These are phyloP conservation scores for Leptographium wingfieldii DNA, from an alignment of 2,329 filamentous ascomycete species.

Conservation along the genomic window DNA sequence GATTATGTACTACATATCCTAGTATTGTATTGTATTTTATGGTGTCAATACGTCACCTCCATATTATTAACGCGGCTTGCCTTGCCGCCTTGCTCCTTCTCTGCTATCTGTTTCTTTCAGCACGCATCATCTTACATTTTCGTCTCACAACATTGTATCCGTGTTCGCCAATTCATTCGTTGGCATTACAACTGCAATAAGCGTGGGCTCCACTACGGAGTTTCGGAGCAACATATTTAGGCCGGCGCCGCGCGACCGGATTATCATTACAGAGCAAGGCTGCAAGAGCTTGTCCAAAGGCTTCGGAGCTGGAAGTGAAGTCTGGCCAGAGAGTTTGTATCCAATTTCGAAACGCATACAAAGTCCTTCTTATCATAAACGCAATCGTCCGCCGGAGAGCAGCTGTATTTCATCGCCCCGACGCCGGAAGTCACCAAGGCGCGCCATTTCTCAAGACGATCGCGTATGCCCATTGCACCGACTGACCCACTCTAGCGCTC, in stretches of 20 bases:
- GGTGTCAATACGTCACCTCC: no score
- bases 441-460: neutral
- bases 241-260: conserved; percentile 2
- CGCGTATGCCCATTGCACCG: neutral
- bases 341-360: neutral
- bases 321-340: neutral
- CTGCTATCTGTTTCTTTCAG: neutral
- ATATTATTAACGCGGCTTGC: neutral
- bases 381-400: neutral
- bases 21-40: no score
- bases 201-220: conserved; percentile 8
- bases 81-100: neutral
- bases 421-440: neutral
- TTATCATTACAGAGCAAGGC: neutral
- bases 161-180: neutral
- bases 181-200: neutral
- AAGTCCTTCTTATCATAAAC: neutral
- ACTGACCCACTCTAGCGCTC: neutral
- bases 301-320: neutral
- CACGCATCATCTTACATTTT: neutral
- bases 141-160: neutral
- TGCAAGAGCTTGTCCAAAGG: neutral
- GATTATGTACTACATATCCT: no score
- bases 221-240: conserved; percentile 9
- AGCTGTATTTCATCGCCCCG: neutral